Base-by-base conservation (phyloP, 352 stramenopile genomes). In the Phytophthora crassamura region DNA sequence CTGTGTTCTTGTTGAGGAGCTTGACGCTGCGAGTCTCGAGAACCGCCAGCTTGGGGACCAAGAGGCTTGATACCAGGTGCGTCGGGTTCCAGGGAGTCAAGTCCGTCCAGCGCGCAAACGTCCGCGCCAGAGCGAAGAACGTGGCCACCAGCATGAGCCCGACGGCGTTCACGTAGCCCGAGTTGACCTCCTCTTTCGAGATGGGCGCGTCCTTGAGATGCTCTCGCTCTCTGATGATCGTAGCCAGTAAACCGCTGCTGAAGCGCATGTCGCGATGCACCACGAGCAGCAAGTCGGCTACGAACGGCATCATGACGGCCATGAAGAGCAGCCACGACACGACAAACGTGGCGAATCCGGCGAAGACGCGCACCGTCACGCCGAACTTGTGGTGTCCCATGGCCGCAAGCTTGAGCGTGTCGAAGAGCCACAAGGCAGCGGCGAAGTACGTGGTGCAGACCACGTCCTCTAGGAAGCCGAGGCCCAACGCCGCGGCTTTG, bases 171-270 rank as follows among this genome's bases (percentile, higher is more conserved):
- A 61, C 25, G 40, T 65, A 74, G 5, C 40, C 59, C 12, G 59
- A 39, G 16, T 50, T 60, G 7, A 64, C 18, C 39, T 74, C 50
- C 7, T 68, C 50, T 10, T 58, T 45, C 3, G 55, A 49, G 20
- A 75, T 55, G 7, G 62, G 38, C 2, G 56, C 62, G n/a, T 74
- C 71, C 22, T 69, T 76, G 4, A 73, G 43, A 42, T 81, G 78
- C 46, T 73, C 28, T 47, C 59, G 36, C 69, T 74, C 53, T 72
- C 58, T 52, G 58, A 66, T 66, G n/a, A 66, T 38, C 10, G 48
- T 66, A 11, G 58, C 59, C 2, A 66, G 15, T 5, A 73, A 67
- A 15, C 78, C 72, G 18, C 72, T 73, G 43, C 62, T 73, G 36
- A 73, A 73, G 30, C 65, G 39, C 49, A 74, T 64, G 42, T 69